Evolutionary conservation across 495 filamentous ascomycete species (phyloP).

Genomic region (Mycothermus thermophilus): DNA sequence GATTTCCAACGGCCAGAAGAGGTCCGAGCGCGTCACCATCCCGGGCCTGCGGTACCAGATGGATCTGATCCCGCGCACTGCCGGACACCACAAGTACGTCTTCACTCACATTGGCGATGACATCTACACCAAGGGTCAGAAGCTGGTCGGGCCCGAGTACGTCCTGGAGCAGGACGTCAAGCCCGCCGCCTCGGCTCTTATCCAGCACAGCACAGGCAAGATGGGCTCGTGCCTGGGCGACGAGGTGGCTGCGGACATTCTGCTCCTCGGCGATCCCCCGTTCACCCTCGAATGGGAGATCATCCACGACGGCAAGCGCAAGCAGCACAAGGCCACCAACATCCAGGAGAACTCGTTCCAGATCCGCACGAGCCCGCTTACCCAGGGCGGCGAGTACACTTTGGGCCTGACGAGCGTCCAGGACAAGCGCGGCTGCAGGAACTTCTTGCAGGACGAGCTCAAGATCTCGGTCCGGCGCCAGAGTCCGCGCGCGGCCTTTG

Average conservation of each 20-base stretch:
- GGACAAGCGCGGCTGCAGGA: constrained; percentile 74
- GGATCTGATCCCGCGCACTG: constrained; percentile 65
- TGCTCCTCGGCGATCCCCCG: constrained; percentile 65
- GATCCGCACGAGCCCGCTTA: constrained; percentile 59
- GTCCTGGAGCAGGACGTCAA: constrained; percentile 82
- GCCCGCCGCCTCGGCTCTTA: constrained; percentile 68
- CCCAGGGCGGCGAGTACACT: constrained; percentile 74
- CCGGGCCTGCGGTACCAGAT: constrained; percentile 61
- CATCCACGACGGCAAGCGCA: constrained; percentile 75
- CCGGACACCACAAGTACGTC: constrained; percentile 75
- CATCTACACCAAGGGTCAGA: constrained; percentile 56
- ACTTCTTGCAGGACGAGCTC: constrained; percentile 61
- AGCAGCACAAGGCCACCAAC: constrained; percentile 46
- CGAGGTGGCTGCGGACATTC: constrained; percentile 54
- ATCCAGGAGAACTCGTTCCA: constrained; percentile 46
- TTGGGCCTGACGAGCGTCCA: constrained; percentile 70
- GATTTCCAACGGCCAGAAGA: constrained; percentile 36
- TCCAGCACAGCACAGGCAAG: constrained; percentile 39
- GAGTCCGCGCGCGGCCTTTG: constrained; percentile 72
- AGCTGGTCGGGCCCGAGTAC: constrained; percentile 36
- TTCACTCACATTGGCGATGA: constrained; percentile 69
- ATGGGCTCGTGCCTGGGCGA: constrained; percentile 71
- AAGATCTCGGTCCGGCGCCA: constrained; percentile 79
- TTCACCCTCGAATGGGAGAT: constrained; percentile 90
- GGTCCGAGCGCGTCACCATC: constrained; percentile 34